These are phyloP conservation scores for Trypanosomatidae sp. DNA, from an alignment of 208 protist species.

Conservation along the genomic window DNA sequence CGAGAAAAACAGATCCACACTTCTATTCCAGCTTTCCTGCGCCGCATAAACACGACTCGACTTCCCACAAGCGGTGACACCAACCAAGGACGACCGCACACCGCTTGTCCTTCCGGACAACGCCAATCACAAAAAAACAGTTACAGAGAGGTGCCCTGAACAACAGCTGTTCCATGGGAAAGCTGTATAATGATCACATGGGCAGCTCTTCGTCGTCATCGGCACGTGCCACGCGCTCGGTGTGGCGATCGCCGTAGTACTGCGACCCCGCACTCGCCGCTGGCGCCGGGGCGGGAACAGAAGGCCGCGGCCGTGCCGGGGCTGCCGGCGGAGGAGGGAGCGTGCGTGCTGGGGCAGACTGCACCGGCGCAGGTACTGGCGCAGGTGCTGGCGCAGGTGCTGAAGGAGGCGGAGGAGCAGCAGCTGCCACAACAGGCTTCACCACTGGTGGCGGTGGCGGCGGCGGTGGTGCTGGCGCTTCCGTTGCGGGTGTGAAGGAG, in stretches of 20 bases:
- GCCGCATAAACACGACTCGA: too few relatives aligned
- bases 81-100: too few relatives aligned
- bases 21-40: too few relatives aligned
- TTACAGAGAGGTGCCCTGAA: too few relatives aligned
- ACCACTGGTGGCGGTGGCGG: neutral
- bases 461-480: neutral
- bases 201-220: slow-evolving; percentile 49
- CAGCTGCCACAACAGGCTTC: neutral
- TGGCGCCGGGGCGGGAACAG: neutral
- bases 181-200: too few relatives aligned
- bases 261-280: slow-evolving; percentile 4
- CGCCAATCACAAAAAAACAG: slow-evolving; percentile 1
- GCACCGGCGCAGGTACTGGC: slow-evolving; percentile 1
- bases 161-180: too few relatives aligned
- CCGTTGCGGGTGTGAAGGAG: too few relatives aligned
- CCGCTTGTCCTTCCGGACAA: too few relatives aligned
- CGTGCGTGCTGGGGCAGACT: neutral
- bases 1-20: too few relatives aligned
- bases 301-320: neutral
- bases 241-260: slow-evolving; percentile 13
- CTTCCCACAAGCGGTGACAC: too few relatives aligned
- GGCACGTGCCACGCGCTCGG: slow-evolving; percentile 13
- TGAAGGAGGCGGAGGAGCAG: neutral
- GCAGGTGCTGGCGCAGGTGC: neutral
- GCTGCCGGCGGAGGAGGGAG: neutral